Evolutionary conservation across 1,139 yeast species (phyloP), one percentile per base, ranked within the genome.

Genomic region (Kurtzmaniella quercitrusa): DNA sequence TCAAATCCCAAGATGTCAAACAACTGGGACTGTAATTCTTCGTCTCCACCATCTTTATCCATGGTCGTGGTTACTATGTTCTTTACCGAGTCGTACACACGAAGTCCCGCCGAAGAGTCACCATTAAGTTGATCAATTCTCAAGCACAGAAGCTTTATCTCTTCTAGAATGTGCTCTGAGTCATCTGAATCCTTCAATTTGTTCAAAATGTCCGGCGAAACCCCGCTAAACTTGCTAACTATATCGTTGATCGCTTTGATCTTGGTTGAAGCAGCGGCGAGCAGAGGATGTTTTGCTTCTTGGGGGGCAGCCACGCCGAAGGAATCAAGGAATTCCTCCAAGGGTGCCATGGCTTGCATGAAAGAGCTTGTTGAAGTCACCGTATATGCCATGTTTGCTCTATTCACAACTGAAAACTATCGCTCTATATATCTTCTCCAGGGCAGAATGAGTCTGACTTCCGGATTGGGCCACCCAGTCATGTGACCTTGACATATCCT

Each of bases 1-100:
- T 89, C 96, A 54, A 82, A 85, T 0, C 98, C 98, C 3, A 93
- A 63, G 9, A 87, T 72, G 57, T 90, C 96, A 50, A 88, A 82
- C 34, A 93, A 63, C 1, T 74, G 60, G 7, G 85, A 79, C 54
- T 86, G 93, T 11, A 83, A 60, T 41, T 81, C 85, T 41, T 81
- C 85, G 44, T 82, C 89, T 33, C 73, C 58, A 41, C 81, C 85
- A 44, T 82, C 89, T 33, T 73, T 58, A 7, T 63, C 58, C 31
- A 70, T 63, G 2, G 38, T 19, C 1, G 58, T 46, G 14, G 53
- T 52, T 9, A 75, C 46, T 1, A 55, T 47, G 11, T 53, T 50
- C 3, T 63, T 44, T 2, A 71, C 54, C 31, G 59, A 58, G 11
- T 63, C 59, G 19, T 64, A 45, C 8, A 70, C 50, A 9, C 14